phyloP scores from a whole-genome alignment of 768 basidiomycete species.

The Rhizopogon salebrosus region DNA sequence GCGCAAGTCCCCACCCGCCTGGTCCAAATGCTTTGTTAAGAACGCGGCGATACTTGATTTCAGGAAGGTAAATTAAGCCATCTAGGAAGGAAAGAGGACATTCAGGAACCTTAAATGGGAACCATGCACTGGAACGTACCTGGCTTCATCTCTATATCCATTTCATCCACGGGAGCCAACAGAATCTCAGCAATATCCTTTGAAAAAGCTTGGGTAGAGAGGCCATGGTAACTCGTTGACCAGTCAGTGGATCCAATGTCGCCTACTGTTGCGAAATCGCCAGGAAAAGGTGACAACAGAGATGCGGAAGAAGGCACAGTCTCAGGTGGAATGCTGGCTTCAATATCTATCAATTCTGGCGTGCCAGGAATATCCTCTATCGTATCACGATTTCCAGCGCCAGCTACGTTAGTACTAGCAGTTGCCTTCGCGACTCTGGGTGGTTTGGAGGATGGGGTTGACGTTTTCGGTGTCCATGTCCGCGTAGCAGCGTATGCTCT shows the following conservation, averaged over 20 bases:
- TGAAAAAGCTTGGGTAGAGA: conserved; percentile 72
- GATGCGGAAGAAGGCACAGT: conserved; percentile 10
- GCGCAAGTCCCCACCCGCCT: conserved; percentile 95
- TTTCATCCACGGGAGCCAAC: conserved; percentile 65
- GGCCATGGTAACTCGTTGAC: conserved; percentile 82
- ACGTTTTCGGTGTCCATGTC: conserved; percentile 18
- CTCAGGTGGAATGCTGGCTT: conserved; percentile 12
- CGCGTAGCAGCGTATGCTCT: conserved; percentile 21
- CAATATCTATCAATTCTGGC: conserved; percentile 14
- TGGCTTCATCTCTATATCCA: conserved; percentile 91
- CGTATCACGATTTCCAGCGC: conserved; percentile 13
- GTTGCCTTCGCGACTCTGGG: conserved; percentile 22
- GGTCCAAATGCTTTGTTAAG: conserved; percentile 94
- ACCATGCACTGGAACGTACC: conserved; percentile 41
- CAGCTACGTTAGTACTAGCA: conserved; percentile 26
- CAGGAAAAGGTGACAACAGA: conserved; percentile 16
- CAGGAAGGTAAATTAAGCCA: conserved; percentile 90
- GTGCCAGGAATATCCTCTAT: conserved; percentile 18
- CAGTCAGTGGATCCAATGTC: conserved; percentile 55
- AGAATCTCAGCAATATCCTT: conserved; percentile 70
- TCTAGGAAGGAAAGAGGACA: conserved; percentile 40
- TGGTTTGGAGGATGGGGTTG: conserved; percentile 8
- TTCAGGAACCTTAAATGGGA: background rate
- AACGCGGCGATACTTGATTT: conserved; percentile 92
- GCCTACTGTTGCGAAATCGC: conserved; percentile 20